Conservation (phyloP, 1,284 basidiomycete genomes). For the Ceratobasidium sp. region DNA sequence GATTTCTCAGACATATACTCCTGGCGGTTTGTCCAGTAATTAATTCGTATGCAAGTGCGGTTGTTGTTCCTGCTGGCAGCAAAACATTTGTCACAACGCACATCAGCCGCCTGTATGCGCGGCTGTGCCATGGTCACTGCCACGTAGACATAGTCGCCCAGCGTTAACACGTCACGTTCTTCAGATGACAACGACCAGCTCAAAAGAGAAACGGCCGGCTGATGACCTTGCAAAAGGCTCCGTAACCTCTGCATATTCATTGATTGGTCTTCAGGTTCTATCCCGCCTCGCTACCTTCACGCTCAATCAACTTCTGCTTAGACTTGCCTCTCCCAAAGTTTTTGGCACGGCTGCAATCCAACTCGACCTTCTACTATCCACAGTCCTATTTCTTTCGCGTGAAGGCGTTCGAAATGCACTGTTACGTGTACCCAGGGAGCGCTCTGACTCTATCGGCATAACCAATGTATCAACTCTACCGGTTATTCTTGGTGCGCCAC, state of each 20-base stretch:
- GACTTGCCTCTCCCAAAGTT: constrained; percentile 82
- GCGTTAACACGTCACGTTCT: too few relatives aligned
- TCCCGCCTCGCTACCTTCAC: constrained; percentile 85
- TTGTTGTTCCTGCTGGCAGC: too few relatives aligned
- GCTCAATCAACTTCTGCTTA: constrained; percentile 86
- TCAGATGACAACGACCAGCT: not conserved
- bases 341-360: constrained; percentile 88
- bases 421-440: constrained; percentile 53
- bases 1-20: too few relatives aligned
- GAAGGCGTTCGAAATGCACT: constrained; percentile 90
- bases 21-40: too few relatives aligned
- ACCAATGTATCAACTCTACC: constrained; percentile 66
- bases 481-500: constrained; percentile 61
- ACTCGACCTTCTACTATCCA: constrained; percentile 84
- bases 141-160: too few relatives aligned
- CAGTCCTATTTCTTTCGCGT: constrained; percentile 88
- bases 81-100: too few relatives aligned
- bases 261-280: constrained; percentile 85
- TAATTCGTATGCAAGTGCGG: too few relatives aligned
- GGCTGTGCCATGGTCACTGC: too few relatives aligned
- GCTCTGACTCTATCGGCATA: constrained; percentile 35
- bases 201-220: not conserved
- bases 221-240: constrained; percentile 42
- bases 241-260: constrained; percentile 71
- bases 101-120: too few relatives aligned